phyloP scores from a whole-genome alignment of 2,329 filamentous ascomycete species.

The Magnaporthiopsis rhizophila region DNA sequence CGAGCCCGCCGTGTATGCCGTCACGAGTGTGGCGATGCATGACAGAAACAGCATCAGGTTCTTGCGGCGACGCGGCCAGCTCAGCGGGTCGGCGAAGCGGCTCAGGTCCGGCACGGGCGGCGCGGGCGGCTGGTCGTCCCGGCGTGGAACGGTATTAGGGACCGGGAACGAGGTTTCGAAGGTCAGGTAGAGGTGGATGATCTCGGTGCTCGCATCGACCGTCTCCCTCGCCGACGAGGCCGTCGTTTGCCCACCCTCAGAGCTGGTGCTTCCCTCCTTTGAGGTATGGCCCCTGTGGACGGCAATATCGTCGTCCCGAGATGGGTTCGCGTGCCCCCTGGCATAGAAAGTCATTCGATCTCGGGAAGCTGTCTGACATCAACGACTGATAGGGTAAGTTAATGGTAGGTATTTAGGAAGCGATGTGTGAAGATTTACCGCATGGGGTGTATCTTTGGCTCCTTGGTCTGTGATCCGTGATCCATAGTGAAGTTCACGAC shows the following conservation, averaged over 20 bases:
- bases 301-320: background rate
- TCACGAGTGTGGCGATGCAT: slow-evolving; percentile 66
- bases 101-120: slow-evolving; percentile 52
- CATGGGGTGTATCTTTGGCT: background rate
- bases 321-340: background rate
- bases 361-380: background rate
- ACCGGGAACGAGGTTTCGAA: slow-evolving; percentile 30
- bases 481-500: background rate
- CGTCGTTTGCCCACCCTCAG: background rate
- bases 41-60: slow-evolving; percentile 63
- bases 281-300: background rate
- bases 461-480: background rate
- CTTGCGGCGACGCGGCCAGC: slow-evolving; percentile 66
- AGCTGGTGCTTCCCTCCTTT: background rate
- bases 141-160: slow-evolving; percentile 12
- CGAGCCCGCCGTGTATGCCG: slow-evolving; percentile 73
- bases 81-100: slow-evolving; percentile 61
- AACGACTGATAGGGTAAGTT: background rate
- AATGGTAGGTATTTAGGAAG: background rate
- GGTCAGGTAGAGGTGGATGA: slow-evolving; percentile 27
- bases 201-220: background rate
- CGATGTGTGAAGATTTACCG: background rate
- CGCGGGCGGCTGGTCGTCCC: slow-evolving; percentile 14
- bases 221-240: background rate
- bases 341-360: background rate